These are phyloP conservation scores for Pulveroboletus frians DNA, from an alignment of 768 basidiomycete genomes.

Conservation along the genomic window DNA sequence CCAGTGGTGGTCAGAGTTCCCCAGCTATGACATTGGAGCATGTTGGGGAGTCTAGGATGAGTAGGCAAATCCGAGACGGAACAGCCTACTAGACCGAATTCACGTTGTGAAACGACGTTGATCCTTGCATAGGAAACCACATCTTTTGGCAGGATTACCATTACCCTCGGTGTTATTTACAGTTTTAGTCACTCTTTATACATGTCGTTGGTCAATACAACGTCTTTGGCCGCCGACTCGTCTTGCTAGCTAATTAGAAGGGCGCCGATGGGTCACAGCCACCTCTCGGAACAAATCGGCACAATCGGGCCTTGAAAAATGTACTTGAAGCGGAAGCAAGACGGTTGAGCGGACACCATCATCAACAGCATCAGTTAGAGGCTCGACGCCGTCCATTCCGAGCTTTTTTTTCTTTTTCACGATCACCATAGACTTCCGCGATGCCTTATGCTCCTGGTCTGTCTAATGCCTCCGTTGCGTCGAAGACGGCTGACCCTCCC, in stretches of 20 bases:
- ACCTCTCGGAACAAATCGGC: conserved; percentile 27
- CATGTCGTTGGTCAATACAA: too few relatives aligned
- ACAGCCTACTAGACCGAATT: neutral
- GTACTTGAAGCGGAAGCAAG: conserved; percentile 8
- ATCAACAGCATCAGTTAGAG: conserved; percentile 4
- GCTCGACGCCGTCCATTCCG: conserved; percentile 4
- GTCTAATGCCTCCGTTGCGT: conserved; percentile 10
- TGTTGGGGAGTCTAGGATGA: conserved; percentile 1
- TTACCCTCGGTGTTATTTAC: conserved; percentile 4
- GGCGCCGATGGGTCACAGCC: conserved; percentile 21
- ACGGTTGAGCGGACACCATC: neutral
- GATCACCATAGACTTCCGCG: conserved; percentile 4
- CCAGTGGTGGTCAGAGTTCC: conserved; percentile 26
- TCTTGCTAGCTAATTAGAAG: too few relatives aligned
- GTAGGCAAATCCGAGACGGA: neutral
- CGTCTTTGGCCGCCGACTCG: too few relatives aligned
- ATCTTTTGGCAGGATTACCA: neutral
- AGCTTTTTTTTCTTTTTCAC: conserved; percentile 2
- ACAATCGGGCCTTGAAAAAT: conserved; percentile 21
- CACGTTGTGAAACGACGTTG: neutral
- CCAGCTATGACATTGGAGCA: conserved; percentile 15
- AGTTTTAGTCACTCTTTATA: neutral
- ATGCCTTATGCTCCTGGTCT: conserved; percentile 44
- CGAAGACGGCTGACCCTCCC: conserved; percentile 1
- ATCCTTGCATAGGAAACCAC: neutral